A percentile compares a stretch with the other conserved stretches of the same genome.
These are phyloP conservation scores for Piper betle DNA, from an alignment of 164 flowering plant genomes.

Conservation along the genomic window DNA sequence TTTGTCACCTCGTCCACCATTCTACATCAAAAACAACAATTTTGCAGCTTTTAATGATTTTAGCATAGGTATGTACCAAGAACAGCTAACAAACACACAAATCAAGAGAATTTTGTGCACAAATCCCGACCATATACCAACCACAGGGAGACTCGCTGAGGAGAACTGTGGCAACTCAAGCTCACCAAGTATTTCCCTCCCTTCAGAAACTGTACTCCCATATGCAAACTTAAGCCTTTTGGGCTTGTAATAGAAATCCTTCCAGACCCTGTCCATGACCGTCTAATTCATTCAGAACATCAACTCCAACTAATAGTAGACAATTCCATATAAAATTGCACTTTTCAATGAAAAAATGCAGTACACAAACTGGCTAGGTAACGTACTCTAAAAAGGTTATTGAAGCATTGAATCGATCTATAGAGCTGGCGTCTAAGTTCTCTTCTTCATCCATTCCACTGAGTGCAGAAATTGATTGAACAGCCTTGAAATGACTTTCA, in stretches of 20 bases:
- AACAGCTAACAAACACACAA: too few relatives aligned
- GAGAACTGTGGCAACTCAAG: slow-evolving; percentile 65
- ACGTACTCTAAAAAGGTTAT: slow-evolving; percentile 46
- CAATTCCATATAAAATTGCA: not conserved
- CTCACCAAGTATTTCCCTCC: slow-evolving; percentile 19
- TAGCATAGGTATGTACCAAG: not conserved
- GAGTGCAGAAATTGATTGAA: slow-evolving; percentile 35
- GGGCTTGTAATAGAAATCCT: slow-evolving; percentile 42
- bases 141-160: slow-evolving; percentile 62
- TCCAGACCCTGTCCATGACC: slow-evolving; percentile 54
- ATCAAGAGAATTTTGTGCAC: not conserved
- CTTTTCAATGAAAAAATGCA: not conserved
- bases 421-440: slow-evolving; percentile 21
- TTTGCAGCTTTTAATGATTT: not conserved
- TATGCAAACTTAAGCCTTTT: slow-evolving; percentile 35
- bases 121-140: slow-evolving; percentile 4
- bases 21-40: not conserved
- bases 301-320: not conserved
- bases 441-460: slow-evolving; percentile 25
- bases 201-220: slow-evolving; percentile 19
- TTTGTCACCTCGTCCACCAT: not conserved
- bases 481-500: slow-evolving; percentile 46
- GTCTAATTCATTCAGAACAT: not conserved
- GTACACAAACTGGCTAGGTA: not conserved
- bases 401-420: slow-evolving; percentile 30